phyloP scores from a whole-genome alignment of 192 early-diverging fungal species.

The Backusella circina region DNA sequence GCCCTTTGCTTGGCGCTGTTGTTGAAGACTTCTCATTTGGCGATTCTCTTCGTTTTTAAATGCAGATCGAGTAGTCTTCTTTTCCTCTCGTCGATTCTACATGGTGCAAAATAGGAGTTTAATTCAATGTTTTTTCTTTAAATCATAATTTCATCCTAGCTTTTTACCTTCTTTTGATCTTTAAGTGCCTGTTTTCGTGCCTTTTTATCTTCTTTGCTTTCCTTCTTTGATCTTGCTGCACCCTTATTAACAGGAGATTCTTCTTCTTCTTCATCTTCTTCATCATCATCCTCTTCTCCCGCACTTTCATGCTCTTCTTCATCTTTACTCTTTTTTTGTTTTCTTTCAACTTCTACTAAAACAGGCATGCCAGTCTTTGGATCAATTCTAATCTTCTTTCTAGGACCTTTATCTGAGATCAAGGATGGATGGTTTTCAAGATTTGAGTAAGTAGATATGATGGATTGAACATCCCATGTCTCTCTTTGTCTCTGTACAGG shows the following conservation, averaged over 20 bases:
- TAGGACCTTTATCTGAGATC: slow-evolving; percentile 62
- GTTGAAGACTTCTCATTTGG: slow-evolving; percentile 56
- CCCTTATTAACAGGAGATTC: slow-evolving; percentile 63
- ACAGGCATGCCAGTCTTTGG: slow-evolving; percentile 72
- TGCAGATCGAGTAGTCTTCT: slow-evolving; percentile 78
- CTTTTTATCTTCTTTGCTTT: slow-evolving; percentile 92
- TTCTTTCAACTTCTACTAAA: slow-evolving; percentile 45
- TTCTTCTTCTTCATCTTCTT: slow-evolving; percentile 31
- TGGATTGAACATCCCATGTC: slow-evolving; percentile 90
- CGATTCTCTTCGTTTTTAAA: slow-evolving; percentile 68
- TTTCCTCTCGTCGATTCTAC: slow-evolving; percentile 61
- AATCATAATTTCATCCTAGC: background rate
- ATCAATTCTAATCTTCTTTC: slow-evolving; percentile 62
- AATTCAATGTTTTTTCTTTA: background rate
- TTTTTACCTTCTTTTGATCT: slow-evolving; percentile 64
- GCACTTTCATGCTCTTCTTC: slow-evolving; percentile 10
- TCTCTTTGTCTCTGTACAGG: slow-evolving; percentile 55
- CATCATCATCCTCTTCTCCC: slow-evolving; percentile 17
- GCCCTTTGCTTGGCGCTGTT: slow-evolving; percentile 45
- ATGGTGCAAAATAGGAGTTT: slow-evolving; percentile 3
- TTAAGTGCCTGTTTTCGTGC: slow-evolving; percentile 85
- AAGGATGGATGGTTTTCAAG: slow-evolving; percentile 88
- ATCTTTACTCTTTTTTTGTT: slow-evolving; percentile 30
- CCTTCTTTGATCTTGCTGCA: slow-evolving; percentile 66
- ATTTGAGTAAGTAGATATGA: slow-evolving; percentile 89